These are phyloP conservation scores for Saccharomycopsis vini DNA, from an alignment of 805 yeast genomes.

Conservation along the genomic window DNA sequence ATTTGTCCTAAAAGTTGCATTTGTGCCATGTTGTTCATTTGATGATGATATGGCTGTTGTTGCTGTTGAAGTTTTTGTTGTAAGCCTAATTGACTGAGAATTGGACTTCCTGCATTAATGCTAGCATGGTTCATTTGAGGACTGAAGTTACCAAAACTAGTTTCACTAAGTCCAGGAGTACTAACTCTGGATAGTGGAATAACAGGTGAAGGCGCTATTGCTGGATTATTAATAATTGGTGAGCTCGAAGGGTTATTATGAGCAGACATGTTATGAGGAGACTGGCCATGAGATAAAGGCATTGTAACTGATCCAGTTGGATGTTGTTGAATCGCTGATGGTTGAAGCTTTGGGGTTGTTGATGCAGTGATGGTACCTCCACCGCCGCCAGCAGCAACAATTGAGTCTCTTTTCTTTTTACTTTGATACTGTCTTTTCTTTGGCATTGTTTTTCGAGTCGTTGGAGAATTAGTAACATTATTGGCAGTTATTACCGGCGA, in stretches of 20 bases:
- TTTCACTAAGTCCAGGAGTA: constrained; percentile 10
- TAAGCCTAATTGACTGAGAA: neutral
- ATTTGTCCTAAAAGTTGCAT: no score
- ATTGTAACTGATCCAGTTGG: neutral
- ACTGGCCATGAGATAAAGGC: neutral
- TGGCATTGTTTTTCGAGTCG: constrained; percentile 11
- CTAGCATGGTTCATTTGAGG: constrained; percentile 5
- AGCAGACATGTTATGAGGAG: no score
- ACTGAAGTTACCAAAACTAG: constrained; percentile 9
- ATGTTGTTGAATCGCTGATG: neutral
- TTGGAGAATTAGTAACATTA: constrained; percentile 9
- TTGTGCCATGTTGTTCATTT: constrained; percentile 1
- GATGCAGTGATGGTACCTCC: neutral
- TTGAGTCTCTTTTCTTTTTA: constrained; percentile 15
- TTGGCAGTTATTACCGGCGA: no score
- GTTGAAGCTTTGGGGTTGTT: neutral
- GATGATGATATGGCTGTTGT: constrained; percentile 5
- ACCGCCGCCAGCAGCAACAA: neutral
- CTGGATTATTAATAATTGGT: neutral
- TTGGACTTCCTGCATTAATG: constrained; percentile 1
- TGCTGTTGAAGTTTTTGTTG: constrained; percentile 4
- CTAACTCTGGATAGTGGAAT: constrained; percentile 4
- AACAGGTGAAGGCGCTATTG: constrained; percentile 1
- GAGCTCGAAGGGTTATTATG: no score
- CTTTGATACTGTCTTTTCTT: constrained; percentile 11